A percentile compares a stretch with the other conserved stretches of the same genome.
Evolutionary conservation across 805 yeast species (phyloP).

Genomic region (Ogataea parapolymorpha): DNA sequence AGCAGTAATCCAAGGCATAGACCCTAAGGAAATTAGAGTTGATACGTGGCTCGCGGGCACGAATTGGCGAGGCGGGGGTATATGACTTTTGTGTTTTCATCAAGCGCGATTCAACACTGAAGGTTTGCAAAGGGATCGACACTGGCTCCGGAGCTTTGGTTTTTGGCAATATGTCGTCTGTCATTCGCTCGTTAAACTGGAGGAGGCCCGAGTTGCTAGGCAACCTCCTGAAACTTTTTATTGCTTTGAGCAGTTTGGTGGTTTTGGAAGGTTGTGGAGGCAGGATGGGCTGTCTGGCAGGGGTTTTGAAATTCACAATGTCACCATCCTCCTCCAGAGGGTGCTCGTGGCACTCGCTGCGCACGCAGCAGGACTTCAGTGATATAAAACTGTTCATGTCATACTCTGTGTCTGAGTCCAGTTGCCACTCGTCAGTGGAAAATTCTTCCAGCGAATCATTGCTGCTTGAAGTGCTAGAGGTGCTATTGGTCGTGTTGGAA

Average conservation of each 20-base stretch:
- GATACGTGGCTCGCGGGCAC: constrained; percentile 45
- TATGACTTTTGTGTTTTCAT: background rate
- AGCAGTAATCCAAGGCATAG: constrained; percentile 48
- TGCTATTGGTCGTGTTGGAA: constrained; percentile 6
- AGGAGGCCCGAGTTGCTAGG: constrained; percentile 11
- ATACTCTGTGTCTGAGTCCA: constrained; percentile 6
- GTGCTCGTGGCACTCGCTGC: constrained; percentile 10
- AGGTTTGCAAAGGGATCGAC: constrained; percentile 13
- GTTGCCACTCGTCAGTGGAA: constrained; percentile 7
- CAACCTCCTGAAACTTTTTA: constrained; percentile 10
- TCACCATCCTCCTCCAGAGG: constrained; percentile 6
- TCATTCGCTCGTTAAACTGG: constrained; percentile 17
- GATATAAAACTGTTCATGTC: constrained; percentile 11
- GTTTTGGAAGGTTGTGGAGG: constrained; percentile 9
- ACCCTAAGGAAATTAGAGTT: constrained; percentile 47
- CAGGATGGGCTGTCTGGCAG: background rate
- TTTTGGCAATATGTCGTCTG: constrained; percentile 16
- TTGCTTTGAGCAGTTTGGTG: constrained; percentile 6
- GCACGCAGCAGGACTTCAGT: constrained; percentile 1
- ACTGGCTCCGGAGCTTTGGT: constrained; percentile 2
- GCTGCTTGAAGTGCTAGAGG: constrained; percentile 8
- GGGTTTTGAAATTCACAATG: too few relatives aligned
- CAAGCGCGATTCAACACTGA: constrained; percentile 9
- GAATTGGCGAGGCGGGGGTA: background rate
- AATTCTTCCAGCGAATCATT: constrained; percentile 7